phyloP scores from a whole-genome alignment of 78 protist species.

The Dictyostelium purpureum region DNA sequence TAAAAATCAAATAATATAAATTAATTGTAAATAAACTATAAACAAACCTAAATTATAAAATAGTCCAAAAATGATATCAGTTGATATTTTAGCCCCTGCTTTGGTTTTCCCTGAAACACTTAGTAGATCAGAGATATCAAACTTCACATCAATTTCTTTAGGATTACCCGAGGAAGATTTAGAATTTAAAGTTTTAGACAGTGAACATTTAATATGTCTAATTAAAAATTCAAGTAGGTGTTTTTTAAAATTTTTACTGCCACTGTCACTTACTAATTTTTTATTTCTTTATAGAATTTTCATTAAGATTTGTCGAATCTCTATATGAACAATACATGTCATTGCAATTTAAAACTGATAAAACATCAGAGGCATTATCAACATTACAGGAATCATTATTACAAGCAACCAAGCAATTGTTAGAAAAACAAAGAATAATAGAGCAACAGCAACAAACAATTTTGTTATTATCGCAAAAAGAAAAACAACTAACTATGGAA shows the following conservation, averaged over 20 bases:
- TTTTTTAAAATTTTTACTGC: no score
- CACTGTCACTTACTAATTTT: no score
- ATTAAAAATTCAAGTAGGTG: slow-evolving; percentile 67
- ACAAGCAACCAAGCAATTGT: slow-evolving; percentile 39
- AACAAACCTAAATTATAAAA: no score
- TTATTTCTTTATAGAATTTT: slow-evolving; percentile 25
- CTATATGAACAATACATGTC: slow-evolving; percentile 54
- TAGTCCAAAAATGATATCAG: no score
- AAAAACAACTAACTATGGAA: slow-evolving; percentile 36
- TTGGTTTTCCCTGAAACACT: slow-evolving; percentile 28
- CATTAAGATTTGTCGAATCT: slow-evolving; percentile 65
- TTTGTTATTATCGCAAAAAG: slow-evolving; percentile 21
- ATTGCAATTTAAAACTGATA: slow-evolving; percentile 43
- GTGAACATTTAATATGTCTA: slow-evolving; percentile 16
- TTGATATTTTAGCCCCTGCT: slow-evolving; percentile 72
- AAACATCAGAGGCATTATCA: slow-evolving; percentile 52
- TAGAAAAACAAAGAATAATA: slow-evolving; percentile 50
- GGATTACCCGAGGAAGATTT: slow-evolving; percentile 45
- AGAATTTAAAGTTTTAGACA: slow-evolving; percentile 25
- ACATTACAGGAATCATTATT: slow-evolving; percentile 50
- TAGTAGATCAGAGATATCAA: slow-evolving; percentile 27
- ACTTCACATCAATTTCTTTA: slow-evolving; percentile 28
- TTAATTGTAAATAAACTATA: no score
- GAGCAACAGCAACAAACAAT: slow-evolving; percentile 36
- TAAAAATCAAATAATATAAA: no score